Percentiles rank a stretch among this genome's conserved stretches.
phyloP scores from a whole-genome alignment of 2,329 filamentous ascomycete species.

The Chaetothyriales sp. region DNA sequence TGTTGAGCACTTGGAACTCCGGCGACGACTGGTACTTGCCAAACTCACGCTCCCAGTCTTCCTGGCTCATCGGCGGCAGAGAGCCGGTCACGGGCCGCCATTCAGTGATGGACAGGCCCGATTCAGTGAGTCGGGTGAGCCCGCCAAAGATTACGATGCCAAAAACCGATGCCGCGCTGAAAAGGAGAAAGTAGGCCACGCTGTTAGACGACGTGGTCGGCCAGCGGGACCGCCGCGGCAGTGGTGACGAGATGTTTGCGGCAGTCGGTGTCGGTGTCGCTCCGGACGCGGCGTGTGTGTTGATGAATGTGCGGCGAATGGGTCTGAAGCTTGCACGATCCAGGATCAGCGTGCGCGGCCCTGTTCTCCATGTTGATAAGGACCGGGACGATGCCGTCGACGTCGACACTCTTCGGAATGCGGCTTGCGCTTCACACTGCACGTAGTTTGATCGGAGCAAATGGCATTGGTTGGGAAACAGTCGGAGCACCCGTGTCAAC shows the following conservation, averaged over 20 bases:
- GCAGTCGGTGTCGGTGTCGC: conserved; percentile 2
- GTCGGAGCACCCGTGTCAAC: conserved; percentile 13
- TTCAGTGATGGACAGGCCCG: conserved; percentile 94
- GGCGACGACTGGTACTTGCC: conserved; percentile 82
- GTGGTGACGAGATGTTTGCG: background rate
- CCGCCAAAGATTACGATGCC: conserved; percentile 94
- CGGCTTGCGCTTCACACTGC: background rate
- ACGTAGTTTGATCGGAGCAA: background rate
- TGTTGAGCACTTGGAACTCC: conserved; percentile 84
- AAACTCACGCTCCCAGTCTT: conserved; percentile 88
- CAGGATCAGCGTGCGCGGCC: background rate
- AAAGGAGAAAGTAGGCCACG: conserved; percentile 86
- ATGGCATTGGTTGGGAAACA: conserved; percentile 9
- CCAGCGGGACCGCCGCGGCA: conserved; percentile 24
- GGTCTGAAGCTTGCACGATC: conserved; percentile 1
- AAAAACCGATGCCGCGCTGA: conserved; percentile 84
- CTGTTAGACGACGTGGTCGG: conserved; percentile 55
- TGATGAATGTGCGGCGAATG: background rate
- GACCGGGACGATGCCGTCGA: background rate
- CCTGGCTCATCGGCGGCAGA: conserved; percentile 61
- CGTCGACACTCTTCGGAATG: background rate
- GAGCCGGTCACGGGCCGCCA: conserved; percentile 94
- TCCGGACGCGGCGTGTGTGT: conserved; percentile 7
- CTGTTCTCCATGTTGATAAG: background rate
- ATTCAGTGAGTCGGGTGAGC: conserved; percentile 85